These are phyloP conservation scores for Rutstroemia sp. DNA, from an alignment of 2,329 filamentous ascomycete genomes.

Conservation along the genomic window DNA sequence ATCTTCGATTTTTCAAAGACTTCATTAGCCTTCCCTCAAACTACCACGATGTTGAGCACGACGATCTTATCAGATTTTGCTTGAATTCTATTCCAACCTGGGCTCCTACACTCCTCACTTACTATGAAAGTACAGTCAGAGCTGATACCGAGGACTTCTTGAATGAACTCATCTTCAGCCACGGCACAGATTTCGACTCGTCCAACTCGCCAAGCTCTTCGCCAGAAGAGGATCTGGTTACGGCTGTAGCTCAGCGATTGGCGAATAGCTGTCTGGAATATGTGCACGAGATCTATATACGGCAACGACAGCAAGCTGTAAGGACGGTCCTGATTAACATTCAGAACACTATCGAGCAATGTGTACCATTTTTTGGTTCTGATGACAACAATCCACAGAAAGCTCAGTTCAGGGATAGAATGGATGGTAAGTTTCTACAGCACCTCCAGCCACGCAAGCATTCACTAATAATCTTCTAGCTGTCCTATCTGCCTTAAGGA, in stretches of 20 bases:
- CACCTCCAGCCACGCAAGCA: neutral
- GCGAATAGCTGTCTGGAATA: conserved; percentile 26
- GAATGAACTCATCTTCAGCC: conserved; percentile 16
- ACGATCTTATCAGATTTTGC: conserved; percentile 29
- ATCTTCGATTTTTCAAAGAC: conserved; percentile 28
- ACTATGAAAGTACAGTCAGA: conserved; percentile 39
- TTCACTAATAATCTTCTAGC: conserved; percentile 19
- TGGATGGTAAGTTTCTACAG: conserved; percentile 15
- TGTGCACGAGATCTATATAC: conserved; percentile 25
- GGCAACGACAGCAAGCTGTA: conserved; percentile 22
- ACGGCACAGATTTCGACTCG: conserved; percentile 12
- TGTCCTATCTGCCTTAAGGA: conserved; percentile 24
- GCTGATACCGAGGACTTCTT: conserved; percentile 32
- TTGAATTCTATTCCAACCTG: conserved; percentile 39
- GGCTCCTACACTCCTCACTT: conserved; percentile 45
- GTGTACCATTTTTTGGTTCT: conserved; percentile 20
- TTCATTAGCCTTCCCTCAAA: conserved; percentile 14
- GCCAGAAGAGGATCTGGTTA: conserved; percentile 3
- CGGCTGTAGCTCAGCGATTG: conserved; percentile 17
- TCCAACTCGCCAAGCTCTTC: conserved; percentile 3
- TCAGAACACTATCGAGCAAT: conserved; percentile 20
- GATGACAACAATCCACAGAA: conserved; percentile 14
- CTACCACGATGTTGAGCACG: conserved; percentile 31
- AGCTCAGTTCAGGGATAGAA: conserved; percentile 14
- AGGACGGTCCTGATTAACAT: conserved; percentile 23